Percentiles rank a stretch among this genome's conserved stretches.
These are phyloP conservation scores for Vanrija sp. DNA, from an alignment of 1,284 basidiomycete genomes.

Conservation along the genomic window DNA sequence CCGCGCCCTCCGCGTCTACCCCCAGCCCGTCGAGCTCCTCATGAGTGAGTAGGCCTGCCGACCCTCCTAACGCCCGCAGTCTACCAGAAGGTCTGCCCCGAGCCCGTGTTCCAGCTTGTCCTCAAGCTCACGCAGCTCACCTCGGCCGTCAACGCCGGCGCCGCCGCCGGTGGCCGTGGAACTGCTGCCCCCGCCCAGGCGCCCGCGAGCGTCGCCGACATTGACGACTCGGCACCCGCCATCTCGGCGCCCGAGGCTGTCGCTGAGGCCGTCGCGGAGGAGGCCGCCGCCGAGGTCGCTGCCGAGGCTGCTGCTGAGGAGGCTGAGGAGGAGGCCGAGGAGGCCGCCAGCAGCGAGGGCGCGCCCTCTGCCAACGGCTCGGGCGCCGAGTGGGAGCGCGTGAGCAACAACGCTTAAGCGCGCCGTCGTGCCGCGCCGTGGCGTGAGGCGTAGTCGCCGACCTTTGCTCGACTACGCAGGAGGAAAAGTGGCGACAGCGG, in stretches of 20 bases:
- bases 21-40: slow-evolving; percentile 84
- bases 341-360: background rate
- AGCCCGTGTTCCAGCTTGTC: slow-evolving; percentile 81
- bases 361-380: too few relatives aligned
- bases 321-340: slow-evolving; percentile 1
- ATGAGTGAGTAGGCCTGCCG: slow-evolving; percentile 52
- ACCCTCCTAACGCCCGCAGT: slow-evolving; percentile 44
- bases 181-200: background rate
- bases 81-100: slow-evolving; percentile 87
- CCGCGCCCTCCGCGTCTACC: slow-evolving; percentile 90
- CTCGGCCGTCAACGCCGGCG: slow-evolving; percentile 4
- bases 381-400: background rate
- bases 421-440: too few relatives aligned
- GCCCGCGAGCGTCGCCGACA: slow-evolving; percentile 4
- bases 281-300: background rate
- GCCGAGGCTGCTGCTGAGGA: background rate
- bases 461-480: too few relatives aligned
- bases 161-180: slow-evolving; percentile 6
- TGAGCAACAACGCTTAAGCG: slow-evolving; percentile 8
- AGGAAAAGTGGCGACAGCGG: too few relatives aligned
- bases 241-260: background rate
- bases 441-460: too few relatives aligned
- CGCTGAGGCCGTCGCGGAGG: slow-evolving; percentile 4
- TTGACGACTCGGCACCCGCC: slow-evolving; percentile 6
- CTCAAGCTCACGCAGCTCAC: slow-evolving; percentile 66